phyloP scores from a whole-genome alignment of 345 rosid genomes.

The Brassica incana region DNA sequence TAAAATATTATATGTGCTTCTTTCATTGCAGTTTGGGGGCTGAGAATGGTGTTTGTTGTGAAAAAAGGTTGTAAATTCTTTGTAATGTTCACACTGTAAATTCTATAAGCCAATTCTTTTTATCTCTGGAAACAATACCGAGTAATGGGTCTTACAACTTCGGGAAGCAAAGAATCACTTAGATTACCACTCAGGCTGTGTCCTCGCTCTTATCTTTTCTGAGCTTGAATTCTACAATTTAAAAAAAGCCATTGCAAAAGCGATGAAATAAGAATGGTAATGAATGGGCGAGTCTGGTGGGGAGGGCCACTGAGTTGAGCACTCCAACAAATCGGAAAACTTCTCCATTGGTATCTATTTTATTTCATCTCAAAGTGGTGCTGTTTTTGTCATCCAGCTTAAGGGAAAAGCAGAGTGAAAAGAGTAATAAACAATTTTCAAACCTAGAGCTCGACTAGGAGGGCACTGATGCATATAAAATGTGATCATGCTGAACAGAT shows the following conservation, averaged over 20 bases:
- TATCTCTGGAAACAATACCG: conserved; percentile 19
- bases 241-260: conserved; percentile 40
- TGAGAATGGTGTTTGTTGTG: conserved; percentile 31
- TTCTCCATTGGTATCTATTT: conserved; percentile 42
- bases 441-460: background rate
- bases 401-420: background rate
- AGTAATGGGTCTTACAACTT: background rate
- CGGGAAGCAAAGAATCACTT: background rate
- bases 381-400: conserved; percentile 30
- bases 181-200: conserved; percentile 3
- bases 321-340: conserved; percentile 37
- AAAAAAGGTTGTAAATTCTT: conserved; percentile 36
- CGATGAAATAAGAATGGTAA: conserved; percentile 28
- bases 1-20: conserved; percentile 18
- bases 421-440: background rate
- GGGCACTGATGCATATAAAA: background rate
- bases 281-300: conserved; percentile 35
- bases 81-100: conserved; percentile 32
- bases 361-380: conserved; percentile 35
- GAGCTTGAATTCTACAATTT: conserved; percentile 48
- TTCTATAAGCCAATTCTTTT: conserved; percentile 32
- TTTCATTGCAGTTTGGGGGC: conserved; percentile 28
- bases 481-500: background rate
- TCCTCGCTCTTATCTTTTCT: conserved; percentile 34
- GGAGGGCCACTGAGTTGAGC: conserved; percentile 41